phyloP scores from a whole-genome alignment of 129 eudicot genomes.

The Pseudognaphalium luteoalbum region DNA sequence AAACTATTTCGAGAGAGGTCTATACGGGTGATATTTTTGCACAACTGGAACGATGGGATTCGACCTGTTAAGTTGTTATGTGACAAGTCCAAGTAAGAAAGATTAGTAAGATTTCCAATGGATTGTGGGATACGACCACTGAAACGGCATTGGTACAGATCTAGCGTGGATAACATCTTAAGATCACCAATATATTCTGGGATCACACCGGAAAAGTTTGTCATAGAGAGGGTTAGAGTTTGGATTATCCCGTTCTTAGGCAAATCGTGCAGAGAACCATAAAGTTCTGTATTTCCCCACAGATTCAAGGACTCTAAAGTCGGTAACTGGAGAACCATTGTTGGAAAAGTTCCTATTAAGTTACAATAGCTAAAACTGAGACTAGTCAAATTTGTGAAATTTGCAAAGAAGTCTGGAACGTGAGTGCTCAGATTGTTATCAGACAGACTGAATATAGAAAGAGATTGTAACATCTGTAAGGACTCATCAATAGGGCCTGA shows the following conservation, averaged over 20 bases:
- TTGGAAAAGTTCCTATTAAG: conserved; percentile 7
- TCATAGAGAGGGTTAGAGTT: not conserved
- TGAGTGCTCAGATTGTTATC: conserved; percentile 31
- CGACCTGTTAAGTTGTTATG: not conserved
- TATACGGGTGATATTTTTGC: not conserved
- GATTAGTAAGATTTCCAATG: not conserved
- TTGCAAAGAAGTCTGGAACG: conserved; percentile 13
- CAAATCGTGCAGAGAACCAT: not conserved
- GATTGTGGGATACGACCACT: not conserved
- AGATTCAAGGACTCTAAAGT: not conserved
- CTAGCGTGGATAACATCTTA: not conserved
- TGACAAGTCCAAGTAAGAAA: not conserved
- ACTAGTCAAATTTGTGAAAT: conserved; percentile 1
- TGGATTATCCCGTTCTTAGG: not conserved
- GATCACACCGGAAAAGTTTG: not conserved
- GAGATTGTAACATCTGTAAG: conserved; percentile 23
- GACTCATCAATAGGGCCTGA: conserved; percentile 17
- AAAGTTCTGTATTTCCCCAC: not conserved
- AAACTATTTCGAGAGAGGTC: conserved; percentile 6
- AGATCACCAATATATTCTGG: not conserved
- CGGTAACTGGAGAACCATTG: not conserved
- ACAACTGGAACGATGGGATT: not conserved
- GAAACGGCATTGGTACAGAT: not conserved
- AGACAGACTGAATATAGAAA: conserved; percentile 30
- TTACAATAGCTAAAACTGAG: not conserved